Conservation (phyloP, 1,284 basidiomycete genomes). For the Moesziomyces sp. region DNA sequence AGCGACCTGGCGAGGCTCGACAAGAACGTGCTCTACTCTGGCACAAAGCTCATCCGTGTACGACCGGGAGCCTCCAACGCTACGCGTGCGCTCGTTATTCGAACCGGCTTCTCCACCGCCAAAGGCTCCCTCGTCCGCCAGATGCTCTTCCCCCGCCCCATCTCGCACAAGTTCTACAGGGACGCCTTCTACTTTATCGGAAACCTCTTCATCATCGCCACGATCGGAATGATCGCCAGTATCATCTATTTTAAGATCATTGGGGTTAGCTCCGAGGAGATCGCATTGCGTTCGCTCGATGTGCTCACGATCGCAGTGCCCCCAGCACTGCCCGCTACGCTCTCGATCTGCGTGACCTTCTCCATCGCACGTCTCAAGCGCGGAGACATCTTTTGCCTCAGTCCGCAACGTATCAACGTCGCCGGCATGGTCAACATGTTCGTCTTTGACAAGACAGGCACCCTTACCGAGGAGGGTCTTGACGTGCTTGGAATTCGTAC, state of each 20-base stretch:
- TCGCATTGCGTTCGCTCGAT: slow-evolving; percentile 42
- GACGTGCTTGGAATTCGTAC: slow-evolving; percentile 35
- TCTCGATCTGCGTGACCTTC: slow-evolving; percentile 38
- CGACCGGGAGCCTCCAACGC: slow-evolving; percentile 2
- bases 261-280: slow-evolving; percentile 41
- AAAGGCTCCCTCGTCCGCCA: slow-evolving; percentile 43
- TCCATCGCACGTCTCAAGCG: slow-evolving; percentile 29
- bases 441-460: slow-evolving; percentile 53
- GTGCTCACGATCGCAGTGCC: slow-evolving; percentile 42
- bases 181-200: slow-evolving; percentile 39
- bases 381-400: slow-evolving; percentile 34
- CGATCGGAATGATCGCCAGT: slow-evolving; percentile 31
- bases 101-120: slow-evolving; percentile 46
- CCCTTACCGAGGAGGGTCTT: slow-evolving; percentile 40
- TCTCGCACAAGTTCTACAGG: slow-evolving; percentile 40
- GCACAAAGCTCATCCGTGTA: slow-evolving; percentile 36
- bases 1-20: slow-evolving; percentile 14
- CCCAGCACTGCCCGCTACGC: slow-evolving; percentile 31
- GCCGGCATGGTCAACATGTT: slow-evolving; percentile 39
- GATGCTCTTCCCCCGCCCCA: slow-evolving; percentile 51
- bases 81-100: slow-evolving; percentile 26
- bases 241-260: slow-evolving; percentile 42
- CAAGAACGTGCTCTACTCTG: slow-evolving; percentile 45
- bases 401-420: slow-evolving; percentile 50
- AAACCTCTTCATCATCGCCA: slow-evolving; percentile 34